phyloP scores from a whole-genome alignment of 306 rosid genomes.

The Begonia peltatifolia region DNA sequence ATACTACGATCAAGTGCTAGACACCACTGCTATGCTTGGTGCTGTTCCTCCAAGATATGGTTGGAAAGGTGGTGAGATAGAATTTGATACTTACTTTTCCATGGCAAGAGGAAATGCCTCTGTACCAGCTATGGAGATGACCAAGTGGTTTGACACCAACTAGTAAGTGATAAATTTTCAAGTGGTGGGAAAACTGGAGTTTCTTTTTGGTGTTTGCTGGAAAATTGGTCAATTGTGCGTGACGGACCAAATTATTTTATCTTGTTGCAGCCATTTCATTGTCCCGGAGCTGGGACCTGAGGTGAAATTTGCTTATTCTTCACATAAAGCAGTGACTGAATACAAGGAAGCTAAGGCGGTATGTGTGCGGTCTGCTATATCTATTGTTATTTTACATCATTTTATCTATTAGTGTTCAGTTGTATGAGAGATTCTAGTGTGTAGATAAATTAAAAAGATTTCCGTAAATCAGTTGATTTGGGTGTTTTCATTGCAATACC shows the following conservation, averaged over 20 bases:
- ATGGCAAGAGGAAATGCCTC: constrained; percentile 79
- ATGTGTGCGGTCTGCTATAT: constrained; percentile 10
- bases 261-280: constrained; percentile 62
- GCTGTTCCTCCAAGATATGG: constrained; percentile 73
- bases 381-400: not conserved
- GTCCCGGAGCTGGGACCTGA: constrained; percentile 83
- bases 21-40: constrained; percentile 76
- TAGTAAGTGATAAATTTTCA: constrained; percentile 25
- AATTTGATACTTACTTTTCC: constrained; percentile 64
- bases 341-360: constrained; percentile 77
- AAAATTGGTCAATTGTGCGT: not conserved
- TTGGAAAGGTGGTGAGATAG: constrained; percentile 61
- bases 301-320: constrained; percentile 62
- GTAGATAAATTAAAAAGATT: too few relatives aligned
- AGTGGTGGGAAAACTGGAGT: not conserved
- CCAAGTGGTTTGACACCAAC: constrained; percentile 89
- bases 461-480: too few relatives aligned
- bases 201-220: not conserved
- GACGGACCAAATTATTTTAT: not conserved
- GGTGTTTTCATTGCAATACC: too few relatives aligned
- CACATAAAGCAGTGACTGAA: constrained; percentile 73
- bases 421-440: too few relatives aligned
- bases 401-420: not conserved
- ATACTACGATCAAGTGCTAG: constrained; percentile 76
- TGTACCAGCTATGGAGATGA: constrained; percentile 83